A percentile compares a stretch with the other conserved stretches of the same genome.
These are phyloP conservation scores for Haplosporangium sp. DNA, from an alignment of 371 early-diverging fungal genomes.

Conservation along the genomic window DNA sequence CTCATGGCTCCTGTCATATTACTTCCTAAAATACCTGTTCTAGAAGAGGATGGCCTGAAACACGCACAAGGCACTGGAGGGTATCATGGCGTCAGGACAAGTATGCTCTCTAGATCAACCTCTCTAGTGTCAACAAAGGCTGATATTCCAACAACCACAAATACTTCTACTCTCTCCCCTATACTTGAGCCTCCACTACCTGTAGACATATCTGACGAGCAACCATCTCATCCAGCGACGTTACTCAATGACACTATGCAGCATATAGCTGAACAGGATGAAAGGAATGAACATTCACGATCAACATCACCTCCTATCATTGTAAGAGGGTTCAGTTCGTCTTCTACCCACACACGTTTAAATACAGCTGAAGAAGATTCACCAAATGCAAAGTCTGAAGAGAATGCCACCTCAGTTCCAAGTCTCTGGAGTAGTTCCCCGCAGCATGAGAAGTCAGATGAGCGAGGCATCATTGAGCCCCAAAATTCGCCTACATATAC, in stretches of 20 bases:
- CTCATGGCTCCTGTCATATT: slow-evolving; percentile 30
- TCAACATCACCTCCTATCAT: slow-evolving; percentile 19
- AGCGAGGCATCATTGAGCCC: neutral
- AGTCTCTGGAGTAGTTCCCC: neutral
- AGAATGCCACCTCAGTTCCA: neutral
- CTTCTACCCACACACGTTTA: neutral
- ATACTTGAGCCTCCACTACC: slow-evolving; percentile 9
- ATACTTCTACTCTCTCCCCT: neutral
- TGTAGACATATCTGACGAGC: neutral
- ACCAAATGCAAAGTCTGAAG: neutral
- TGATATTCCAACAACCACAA: neutral
- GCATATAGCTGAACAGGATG: neutral
- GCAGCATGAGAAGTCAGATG: slow-evolving; percentile 2
- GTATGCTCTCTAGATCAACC: neutral
- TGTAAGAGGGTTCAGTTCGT: slow-evolving; percentile 33
- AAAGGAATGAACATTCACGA: neutral
- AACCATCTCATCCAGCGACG: slow-evolving; percentile 2
- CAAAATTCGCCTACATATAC: neutral
- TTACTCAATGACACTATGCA: neutral
- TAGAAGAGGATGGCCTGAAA: neutral
- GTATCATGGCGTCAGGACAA: neutral
- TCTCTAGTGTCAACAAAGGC: neutral
- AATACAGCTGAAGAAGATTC: neutral
- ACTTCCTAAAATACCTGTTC: slow-evolving; percentile 4
- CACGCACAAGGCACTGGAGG: neutral